Conservation (phyloP, 2,329 filamentous ascomycete genomes). For the Chalaropsis thielavioides region DNA sequence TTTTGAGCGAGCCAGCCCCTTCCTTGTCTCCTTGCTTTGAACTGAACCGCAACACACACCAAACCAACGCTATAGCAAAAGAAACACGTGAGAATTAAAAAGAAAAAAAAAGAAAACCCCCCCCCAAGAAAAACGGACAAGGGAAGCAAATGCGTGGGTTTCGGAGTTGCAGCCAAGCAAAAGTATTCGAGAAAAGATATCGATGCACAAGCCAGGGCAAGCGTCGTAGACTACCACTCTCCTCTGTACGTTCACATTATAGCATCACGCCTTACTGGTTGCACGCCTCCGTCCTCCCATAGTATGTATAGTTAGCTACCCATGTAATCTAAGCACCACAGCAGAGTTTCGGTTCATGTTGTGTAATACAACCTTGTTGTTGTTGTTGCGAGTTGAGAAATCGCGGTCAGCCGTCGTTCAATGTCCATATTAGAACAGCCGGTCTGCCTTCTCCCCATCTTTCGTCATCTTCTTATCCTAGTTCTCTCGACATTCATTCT, state of each 20-base stretch:
- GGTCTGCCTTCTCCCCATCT: conserved; percentile 6
- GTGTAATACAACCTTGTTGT: no score
- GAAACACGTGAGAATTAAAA: no score
- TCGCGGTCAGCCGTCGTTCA: not conserved
- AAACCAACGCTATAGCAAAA: no score
- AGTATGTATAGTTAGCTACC: no score
- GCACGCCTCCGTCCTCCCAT: not conserved
- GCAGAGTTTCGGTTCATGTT: no score
- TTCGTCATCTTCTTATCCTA: conserved; percentile 3
- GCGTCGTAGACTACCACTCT: not conserved
- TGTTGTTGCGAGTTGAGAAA: no score
- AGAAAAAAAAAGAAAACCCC: no score
- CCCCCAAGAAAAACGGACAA: not conserved
- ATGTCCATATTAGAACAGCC: conserved; percentile 10
- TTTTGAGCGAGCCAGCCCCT: not conserved
- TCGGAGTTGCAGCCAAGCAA: not conserved
- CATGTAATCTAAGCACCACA: not conserved
- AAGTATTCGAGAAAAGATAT: no score
- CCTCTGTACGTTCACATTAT: not conserved
- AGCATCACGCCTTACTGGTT: not conserved
- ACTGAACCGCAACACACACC: not conserved
- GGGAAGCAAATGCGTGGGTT: not conserved
- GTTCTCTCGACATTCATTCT: conserved; percentile 9
- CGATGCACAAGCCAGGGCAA: no score
- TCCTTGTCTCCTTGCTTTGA: not conserved